Evolutionary conservation across 2,329 filamentous ascomycete species (phyloP), one percentile per base, ranked within the genome.

Genomic region (Ceratocystis destructans): DNA sequence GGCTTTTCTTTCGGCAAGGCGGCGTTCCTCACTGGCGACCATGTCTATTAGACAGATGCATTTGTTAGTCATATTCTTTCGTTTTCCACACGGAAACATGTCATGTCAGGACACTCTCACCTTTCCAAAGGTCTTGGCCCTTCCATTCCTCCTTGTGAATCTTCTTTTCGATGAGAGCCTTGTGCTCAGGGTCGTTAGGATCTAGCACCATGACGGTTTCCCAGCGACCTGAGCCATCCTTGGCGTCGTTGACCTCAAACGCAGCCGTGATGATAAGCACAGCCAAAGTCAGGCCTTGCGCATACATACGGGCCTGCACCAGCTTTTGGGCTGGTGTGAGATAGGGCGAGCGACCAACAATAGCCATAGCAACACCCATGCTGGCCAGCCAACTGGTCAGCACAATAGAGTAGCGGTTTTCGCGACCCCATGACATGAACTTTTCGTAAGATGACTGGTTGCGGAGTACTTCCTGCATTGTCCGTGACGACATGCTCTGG

Each of bases 291-390:
- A 96, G 79, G 5, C 89, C 90, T 79, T 96, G 92, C 2, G 92
- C 92, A 77, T 96, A 96, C 70, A 96, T 88, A 83, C 92, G 87
- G 28, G 91, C 92, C 81, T 96, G 92, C 17, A 96, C 92, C 25
- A 96, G 79, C 81, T 96, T 96, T 80, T 96, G 92, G 68, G 83
- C 78, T 1, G 85, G 86, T 62, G 82, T 84, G 61, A 96, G 80
- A 74, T 87, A 89, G 70, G 83, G 86, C 74, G 90, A 90, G 69
- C 90, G 84, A 73, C 87, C 85, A 69, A 96, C 90, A 37, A 95
- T 75, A 66, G 80, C 84, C 70, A 94, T 83, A 3, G 89, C 87
- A 53, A 87, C 76, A 68, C 81, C 85, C 85, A 96, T 93, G 71
- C 85, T 86, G 48, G 87, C 88, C 15, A 93, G 76, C 92, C 92